phyloP scores from a whole-genome alignment of 2,329 filamentous ascomycete species.

The Sarocladium kiliense region DNA sequence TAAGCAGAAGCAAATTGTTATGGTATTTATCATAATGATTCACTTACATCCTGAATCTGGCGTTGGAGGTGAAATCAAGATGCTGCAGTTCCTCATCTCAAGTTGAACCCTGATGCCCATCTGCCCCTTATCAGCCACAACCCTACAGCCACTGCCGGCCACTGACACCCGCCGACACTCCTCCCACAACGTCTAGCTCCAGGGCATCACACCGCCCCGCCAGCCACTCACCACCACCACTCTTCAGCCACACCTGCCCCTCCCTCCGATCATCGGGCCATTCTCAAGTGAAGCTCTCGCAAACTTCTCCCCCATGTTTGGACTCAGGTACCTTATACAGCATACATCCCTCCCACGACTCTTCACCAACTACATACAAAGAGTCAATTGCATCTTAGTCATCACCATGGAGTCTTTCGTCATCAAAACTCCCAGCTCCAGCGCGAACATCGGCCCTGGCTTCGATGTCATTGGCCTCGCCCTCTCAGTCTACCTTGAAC shows the following conservation, averaged over 20 bases:
- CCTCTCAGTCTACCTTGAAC: constrained; percentile 87
- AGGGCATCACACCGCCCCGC: too few relatives aligned
- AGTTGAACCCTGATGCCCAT: too few relatives aligned
- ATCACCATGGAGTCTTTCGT: constrained; percentile 53
- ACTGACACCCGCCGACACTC: neutral
- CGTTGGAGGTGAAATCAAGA: too few relatives aligned
- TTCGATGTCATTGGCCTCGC: constrained; percentile 98
- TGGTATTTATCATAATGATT: neutral
- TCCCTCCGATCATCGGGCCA: constrained; percentile 8
- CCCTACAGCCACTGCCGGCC: too few relatives aligned
- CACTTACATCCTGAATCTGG: neutral
- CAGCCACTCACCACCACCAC: too few relatives aligned
- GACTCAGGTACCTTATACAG: neutral
- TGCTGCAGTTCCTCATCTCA: too few relatives aligned
- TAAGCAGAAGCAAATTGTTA: neutral
- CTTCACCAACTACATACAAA: neutral
- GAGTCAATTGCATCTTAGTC: neutral
- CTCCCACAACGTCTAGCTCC: too few relatives aligned
- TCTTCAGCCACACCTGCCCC: constrained; percentile 4
- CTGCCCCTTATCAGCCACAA: neutral
- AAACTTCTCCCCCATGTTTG: neutral
- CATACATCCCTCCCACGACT: too few relatives aligned
- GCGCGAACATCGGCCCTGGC: constrained; percentile 93
- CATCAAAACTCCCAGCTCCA: constrained; percentile 85
- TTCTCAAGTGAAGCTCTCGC: constrained; percentile 6